These are phyloP conservation scores for Epichloe sp. DNA, from an alignment of 2,329 filamentous ascomycete species.

Conservation along the genomic window DNA sequence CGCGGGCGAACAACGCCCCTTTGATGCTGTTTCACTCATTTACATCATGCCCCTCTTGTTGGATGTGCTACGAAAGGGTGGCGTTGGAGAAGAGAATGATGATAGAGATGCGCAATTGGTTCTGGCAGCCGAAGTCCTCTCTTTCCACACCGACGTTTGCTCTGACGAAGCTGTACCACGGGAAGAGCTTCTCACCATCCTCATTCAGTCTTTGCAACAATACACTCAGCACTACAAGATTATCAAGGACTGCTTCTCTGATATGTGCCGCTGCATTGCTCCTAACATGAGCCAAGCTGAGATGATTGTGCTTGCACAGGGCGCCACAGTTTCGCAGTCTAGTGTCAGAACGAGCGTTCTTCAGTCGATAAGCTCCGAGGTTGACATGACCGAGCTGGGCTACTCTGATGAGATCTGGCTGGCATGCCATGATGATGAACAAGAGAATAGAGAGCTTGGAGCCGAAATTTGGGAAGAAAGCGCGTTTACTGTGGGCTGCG, in stretches of 20 bases:
- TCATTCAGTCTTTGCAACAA: conserved; percentile 73
- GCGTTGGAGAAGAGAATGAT: conserved; percentile 59
- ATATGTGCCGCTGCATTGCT: conserved; percentile 73
- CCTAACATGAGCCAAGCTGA: conserved; percentile 65
- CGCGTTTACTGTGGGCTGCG: conserved; percentile 54
- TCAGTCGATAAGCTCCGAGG: conserved; percentile 79
- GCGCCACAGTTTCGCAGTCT: conserved; percentile 64
- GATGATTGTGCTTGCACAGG: conserved; percentile 61
- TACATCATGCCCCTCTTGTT: conserved; percentile 79
- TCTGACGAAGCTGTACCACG: conserved; percentile 65
- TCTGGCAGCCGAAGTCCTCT: conserved; percentile 74
- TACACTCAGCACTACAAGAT: conserved; percentile 92
- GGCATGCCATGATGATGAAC: conserved; percentile 77
- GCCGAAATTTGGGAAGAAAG: conserved; percentile 93
- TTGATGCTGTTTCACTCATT: conserved; percentile 75
- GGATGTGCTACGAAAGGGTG: conserved; percentile 64
- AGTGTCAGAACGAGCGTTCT: conserved; percentile 74
- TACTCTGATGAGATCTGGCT: conserved; percentile 91
- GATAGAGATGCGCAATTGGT: conserved; percentile 83
- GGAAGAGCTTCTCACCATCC: conserved; percentile 52
- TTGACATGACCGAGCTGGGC: conserved; percentile 77
- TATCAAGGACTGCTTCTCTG: conserved; percentile 81
- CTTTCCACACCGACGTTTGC: conserved; percentile 76
- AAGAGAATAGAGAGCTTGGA: conserved; percentile 74
- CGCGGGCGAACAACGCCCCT: conserved; percentile 82